Evolutionary conservation across 1,284 basidiomycete genomes (phyloP).

Genomic region (Cystobasidium pallidum): DNA sequence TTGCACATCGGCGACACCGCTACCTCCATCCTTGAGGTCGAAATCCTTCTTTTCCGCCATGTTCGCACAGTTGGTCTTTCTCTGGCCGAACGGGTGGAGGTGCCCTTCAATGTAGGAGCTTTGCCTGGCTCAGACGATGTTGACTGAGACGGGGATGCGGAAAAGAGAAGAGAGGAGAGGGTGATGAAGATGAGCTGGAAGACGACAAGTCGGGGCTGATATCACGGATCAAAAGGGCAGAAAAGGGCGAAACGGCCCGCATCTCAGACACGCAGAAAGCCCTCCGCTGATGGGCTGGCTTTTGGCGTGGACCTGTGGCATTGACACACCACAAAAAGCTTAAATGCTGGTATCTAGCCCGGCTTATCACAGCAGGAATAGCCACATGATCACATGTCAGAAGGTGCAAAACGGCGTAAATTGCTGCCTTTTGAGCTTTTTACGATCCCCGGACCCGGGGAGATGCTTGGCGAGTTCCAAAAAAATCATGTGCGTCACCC

Average conservation of each 20-base stretch:
- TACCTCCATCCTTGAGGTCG: constrained; percentile 28
- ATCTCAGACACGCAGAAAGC: neutral
- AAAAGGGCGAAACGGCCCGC: neutral
- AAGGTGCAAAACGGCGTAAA: neutral
- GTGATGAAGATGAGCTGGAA: neutral
- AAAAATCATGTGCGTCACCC: constrained; percentile 15
- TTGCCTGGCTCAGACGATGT: no score
- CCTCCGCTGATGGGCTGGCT: neutral
- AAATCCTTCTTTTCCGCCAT: constrained; percentile 25
- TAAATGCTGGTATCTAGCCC: constrained; percentile 6
- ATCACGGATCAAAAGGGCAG: neutral
- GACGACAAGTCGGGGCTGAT: neutral
- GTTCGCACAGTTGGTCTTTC: neutral
- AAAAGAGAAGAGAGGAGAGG: neutral
- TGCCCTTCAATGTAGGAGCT: no score
- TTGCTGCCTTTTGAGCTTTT: neutral
- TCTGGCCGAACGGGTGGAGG: neutral
- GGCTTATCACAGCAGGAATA: constrained; percentile 9
- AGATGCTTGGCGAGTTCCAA: constrained; percentile 19
- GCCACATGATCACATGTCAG: neutral
- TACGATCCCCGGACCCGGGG: neutral
- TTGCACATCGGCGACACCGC: constrained; percentile 28
- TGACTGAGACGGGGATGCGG: neutral
- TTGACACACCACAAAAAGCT: neutral
- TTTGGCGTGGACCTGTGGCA: neutral